Evolutionary conservation across 164 flowering plant genomes (phyloP), one percentile per base, ranked within the genome.

Genomic region (Chloranthus sessilifolius): DNA sequence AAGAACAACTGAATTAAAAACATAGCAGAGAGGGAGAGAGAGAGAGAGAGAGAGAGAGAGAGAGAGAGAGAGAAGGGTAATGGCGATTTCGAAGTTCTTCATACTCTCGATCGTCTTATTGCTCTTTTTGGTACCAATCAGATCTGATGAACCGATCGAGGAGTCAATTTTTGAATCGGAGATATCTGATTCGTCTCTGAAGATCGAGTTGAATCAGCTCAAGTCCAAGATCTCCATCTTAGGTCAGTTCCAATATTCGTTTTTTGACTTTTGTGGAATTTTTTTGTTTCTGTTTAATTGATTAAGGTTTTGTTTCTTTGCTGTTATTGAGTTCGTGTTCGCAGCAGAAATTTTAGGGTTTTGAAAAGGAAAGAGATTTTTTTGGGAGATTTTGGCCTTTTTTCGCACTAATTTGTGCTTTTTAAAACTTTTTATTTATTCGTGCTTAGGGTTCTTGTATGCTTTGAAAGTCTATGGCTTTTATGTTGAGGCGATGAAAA

Each of bases 181-280:
- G 20, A 47, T 43, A 2, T 19, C 54, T 1, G 68, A 50, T 50
- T 58, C 68, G 11, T 29, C 73, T 2, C 56, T 71, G 48, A 46
- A 46, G 47, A 19, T 47, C 44, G 69, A 73, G 63, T 47, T 73
- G 33, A 64, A 77, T 36, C 67, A 64, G 50, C 71, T 74, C 47
- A 60, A 65, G 51, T 64, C 74, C 26, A 71, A 60, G 62, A 57
- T 71, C 49, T 60, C 62, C 29, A 50, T 41, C 50, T 51, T 77
- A 61, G 78, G 82, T 76, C 10, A 28, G 59, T 39, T n/a, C 11
- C 1, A 5, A 54, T 4, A 26, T 37, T 36, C 42, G 2, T 0
- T 10, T 33, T 25, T 39, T 30, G 15, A 10, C 31, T 31, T 7
- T 16, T 7, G 6, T 23, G 11, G 8, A 9, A 26, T 3, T 1